Evolutionary conservation across 352 stramenopile species (phyloP).

Genomic region (Phytophthora crassamura): DNA sequence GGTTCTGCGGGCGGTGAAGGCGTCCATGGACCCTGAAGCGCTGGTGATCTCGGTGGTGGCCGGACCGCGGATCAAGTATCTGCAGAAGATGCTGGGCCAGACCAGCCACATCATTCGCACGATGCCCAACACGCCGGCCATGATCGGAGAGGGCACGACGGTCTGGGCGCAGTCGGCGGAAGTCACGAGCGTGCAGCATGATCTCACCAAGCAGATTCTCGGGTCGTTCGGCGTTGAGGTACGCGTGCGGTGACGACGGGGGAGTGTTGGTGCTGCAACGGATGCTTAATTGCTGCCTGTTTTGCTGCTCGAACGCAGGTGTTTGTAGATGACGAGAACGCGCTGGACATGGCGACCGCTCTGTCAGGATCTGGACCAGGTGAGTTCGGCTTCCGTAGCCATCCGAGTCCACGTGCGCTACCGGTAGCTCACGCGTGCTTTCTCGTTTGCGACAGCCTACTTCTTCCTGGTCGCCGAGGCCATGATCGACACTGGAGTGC

Average conservation of each 20-base stretch:
- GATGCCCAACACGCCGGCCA: slow-evolving; percentile 97
- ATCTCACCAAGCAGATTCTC: slow-evolving; percentile 87
- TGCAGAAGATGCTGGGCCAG: slow-evolving; percentile 65
- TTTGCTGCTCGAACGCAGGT: slow-evolving; percentile 46
- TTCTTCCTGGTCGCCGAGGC: slow-evolving; percentile 96
- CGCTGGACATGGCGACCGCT: slow-evolving; percentile 95
- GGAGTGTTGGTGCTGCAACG: not conserved
- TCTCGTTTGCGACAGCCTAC: slow-evolving; percentile 69
- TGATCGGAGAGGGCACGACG: slow-evolving; percentile 95
- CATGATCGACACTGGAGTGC: slow-evolving; percentile 95
- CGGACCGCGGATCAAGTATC: slow-evolving; percentile 77
- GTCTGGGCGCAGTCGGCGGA: slow-evolving; percentile 91
- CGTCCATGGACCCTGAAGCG: slow-evolving; percentile 58
- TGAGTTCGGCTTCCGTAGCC: slow-evolving; percentile 12
- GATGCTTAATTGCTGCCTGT: not conserved
- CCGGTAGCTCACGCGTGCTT: not conserved
- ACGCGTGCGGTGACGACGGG: not conserved
- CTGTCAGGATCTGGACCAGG: slow-evolving; percentile 93
- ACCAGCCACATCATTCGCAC: slow-evolving; percentile 88
- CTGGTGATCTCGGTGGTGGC: slow-evolving; percentile 88
- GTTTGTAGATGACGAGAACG: slow-evolving; percentile 95
- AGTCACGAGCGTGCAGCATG: slow-evolving; percentile 79
- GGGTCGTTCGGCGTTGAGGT: slow-evolving; percentile 92
- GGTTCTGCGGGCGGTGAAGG: slow-evolving; percentile 72
- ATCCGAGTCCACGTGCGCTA: not conserved